These are phyloP conservation scores for Massarina eburnea DNA, from an alignment of 2,329 filamentous ascomycete species.

Conservation along the genomic window DNA sequence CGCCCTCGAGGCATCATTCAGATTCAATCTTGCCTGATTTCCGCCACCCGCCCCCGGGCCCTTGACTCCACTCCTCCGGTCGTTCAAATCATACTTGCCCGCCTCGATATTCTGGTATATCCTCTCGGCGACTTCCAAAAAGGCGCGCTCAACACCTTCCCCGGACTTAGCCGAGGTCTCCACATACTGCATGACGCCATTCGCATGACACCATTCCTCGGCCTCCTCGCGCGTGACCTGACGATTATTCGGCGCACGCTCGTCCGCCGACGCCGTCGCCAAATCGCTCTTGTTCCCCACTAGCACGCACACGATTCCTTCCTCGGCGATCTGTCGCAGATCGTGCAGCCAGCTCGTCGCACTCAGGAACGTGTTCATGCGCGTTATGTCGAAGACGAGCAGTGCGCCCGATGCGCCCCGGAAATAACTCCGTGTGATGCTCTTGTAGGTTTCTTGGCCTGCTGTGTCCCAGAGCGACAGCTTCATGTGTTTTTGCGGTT, in stretches of 20 bases:
- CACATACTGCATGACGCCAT: conserved; percentile 89
- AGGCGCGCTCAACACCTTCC: conserved; percentile 89
- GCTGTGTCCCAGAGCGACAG: conserved; percentile 94
- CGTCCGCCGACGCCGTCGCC: conserved; percentile 50
- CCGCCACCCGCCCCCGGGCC: conserved; percentile 55
- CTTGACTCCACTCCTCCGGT: conserved; percentile 89
- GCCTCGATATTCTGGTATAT: conserved; percentile 98
- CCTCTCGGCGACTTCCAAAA: conserved; percentile 88
- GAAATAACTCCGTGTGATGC: conserved; percentile 91
- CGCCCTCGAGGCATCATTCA: conserved; percentile 44
- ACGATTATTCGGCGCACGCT: conserved; percentile 61
- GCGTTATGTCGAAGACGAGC: conserved; percentile 92
- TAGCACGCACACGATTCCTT: conserved; percentile 89
- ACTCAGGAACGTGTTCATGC: conserved; percentile 80
- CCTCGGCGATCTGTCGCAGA: conserved; percentile 90
- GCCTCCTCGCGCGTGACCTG: conserved; percentile 83
- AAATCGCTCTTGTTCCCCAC: conserved; percentile 96
- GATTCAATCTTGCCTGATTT: conserved; percentile 46
- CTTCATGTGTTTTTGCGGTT: conserved; percentile 78
- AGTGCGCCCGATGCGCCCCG: conserved; percentile 76
- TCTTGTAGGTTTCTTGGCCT: conserved; percentile 96
- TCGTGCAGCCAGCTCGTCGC: conserved; percentile 94
- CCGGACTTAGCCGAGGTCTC: conserved; percentile 96
- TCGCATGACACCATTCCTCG: conserved; percentile 81
- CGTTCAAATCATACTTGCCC: conserved; percentile 91